Conservation (phyloP, 768 basidiomycete genomes). For the Suillus subluteus region DNA sequence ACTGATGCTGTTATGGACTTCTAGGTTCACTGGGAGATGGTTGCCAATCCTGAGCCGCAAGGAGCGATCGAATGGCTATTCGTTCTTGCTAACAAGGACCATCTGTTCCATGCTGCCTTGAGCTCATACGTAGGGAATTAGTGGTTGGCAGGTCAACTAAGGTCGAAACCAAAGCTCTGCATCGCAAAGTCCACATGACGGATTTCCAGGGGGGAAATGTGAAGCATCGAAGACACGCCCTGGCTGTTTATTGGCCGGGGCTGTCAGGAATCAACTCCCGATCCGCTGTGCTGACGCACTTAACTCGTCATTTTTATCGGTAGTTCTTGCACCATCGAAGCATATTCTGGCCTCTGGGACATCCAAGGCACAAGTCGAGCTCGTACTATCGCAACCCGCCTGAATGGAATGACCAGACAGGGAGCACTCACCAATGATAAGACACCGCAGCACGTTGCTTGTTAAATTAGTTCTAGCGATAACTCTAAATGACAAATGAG, state of each 20-base stretch:
- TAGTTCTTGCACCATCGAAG: not conserved
- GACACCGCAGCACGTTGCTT: not conserved
- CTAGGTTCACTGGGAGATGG: conserved; percentile 22
- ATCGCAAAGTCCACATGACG: not conserved
- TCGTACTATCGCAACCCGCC: not conserved
- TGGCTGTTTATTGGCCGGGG: not conserved
- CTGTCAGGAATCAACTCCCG: not conserved
- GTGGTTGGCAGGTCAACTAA: not conserved
- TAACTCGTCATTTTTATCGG: too few relatives aligned
- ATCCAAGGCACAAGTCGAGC: not conserved
- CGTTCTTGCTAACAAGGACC: conserved; percentile 20
- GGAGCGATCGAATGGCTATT: conserved; percentile 14
- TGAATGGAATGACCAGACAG: not conserved
- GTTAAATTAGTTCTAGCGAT: not conserved
- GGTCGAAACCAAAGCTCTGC: not conserved
- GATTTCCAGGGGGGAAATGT: not conserved
- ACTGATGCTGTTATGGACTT: not conserved
- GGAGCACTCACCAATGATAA: not conserved
- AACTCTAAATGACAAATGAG: not conserved
- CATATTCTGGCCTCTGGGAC: not conserved
- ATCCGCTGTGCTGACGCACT: not conserved
- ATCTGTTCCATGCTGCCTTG: conserved; percentile 20
- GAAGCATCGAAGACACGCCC: not conserved
- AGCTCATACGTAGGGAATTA: not conserved
- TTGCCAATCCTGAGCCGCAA: conserved; percentile 11